Conservation (phyloP, 345 rosid species). For the Fremontodendron californicum region DNA sequence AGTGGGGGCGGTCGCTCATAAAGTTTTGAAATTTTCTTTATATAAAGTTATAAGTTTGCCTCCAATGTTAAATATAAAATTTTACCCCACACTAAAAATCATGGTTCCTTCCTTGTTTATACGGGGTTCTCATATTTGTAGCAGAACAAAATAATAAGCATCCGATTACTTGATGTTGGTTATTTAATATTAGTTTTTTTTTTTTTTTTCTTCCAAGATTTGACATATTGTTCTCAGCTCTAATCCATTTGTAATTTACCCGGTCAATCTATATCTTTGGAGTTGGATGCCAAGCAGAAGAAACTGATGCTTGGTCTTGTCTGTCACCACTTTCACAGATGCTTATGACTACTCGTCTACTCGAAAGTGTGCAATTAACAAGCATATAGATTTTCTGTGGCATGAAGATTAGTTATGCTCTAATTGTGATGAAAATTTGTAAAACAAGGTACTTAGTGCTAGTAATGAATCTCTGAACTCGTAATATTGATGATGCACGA, state of each 20-base stretch:
- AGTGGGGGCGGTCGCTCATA: too few relatives aligned
- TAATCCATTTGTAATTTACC: background rate
- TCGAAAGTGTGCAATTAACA: background rate
- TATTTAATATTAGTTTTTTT: background rate
- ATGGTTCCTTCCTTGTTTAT: background rate
- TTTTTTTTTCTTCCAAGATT: background rate
- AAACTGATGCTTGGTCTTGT: background rate
- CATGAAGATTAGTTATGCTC: background rate
- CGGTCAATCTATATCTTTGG: background rate
- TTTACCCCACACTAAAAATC: background rate
- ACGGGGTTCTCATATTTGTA: background rate
- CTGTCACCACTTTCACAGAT: constrained; percentile 14
- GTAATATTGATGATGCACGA: background rate
- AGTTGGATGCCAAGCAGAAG: constrained; percentile 19
- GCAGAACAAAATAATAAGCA: constrained; percentile 3
- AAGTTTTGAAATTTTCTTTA: fast-evolving
- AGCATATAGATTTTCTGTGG: background rate
- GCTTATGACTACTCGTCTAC: constrained; percentile 3
- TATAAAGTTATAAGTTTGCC: too few relatives aligned
- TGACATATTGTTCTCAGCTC: constrained; percentile 22
- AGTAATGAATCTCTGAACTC: background rate
- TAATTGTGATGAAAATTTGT: background rate
- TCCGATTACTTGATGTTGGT: background rate
- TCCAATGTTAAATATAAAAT: too few relatives aligned
- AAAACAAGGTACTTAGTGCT: background rate